Evolutionary conservation across 2,329 filamentous ascomycete genomes (phyloP).

Genomic region (Davidsoniella australis): DNA sequence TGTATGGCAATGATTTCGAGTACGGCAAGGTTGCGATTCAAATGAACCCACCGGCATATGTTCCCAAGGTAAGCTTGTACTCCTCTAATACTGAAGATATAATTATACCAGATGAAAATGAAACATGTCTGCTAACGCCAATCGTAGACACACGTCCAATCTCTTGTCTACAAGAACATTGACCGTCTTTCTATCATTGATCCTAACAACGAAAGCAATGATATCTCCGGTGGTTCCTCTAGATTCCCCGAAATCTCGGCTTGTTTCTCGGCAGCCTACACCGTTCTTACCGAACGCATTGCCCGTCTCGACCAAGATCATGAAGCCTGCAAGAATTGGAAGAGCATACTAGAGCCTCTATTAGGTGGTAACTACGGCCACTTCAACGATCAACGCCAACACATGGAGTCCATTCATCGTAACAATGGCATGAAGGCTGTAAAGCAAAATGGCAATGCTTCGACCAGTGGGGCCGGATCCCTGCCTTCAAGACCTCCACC

Average conservation of each 20-base stretch:
- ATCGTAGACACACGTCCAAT: conserved; percentile 25
- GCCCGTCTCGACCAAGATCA: conserved; percentile 24
- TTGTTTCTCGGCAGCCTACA: conserved; percentile 51
- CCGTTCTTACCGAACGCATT: conserved; percentile 41
- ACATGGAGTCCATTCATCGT: conserved; percentile 5
- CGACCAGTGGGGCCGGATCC: not conserved
- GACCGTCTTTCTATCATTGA: conserved; percentile 76
- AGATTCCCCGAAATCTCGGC: conserved; percentile 50
- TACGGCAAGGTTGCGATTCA: conserved; percentile 53
- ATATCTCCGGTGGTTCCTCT: conserved; percentile 73
- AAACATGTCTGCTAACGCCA: conserved; percentile 4
- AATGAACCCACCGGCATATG: conserved; percentile 55
- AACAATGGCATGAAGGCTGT: not conserved
- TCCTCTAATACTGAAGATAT: not conserved
- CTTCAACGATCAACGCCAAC: conserved; percentile 12
- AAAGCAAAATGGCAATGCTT: not conserved
- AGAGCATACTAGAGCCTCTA: conserved; percentile 12
- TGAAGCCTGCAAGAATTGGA: conserved; percentile 5
- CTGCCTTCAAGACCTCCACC: conserved; percentile 8
- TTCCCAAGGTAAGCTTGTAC: conserved; percentile 48
- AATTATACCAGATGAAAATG: not conserved
- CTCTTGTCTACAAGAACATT: conserved; percentile 38
- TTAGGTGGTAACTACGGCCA: conserved; percentile 13
- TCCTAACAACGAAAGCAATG: conserved; percentile 69
- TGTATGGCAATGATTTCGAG: conserved; percentile 75